These are phyloP conservation scores for Trichocladium antarcticum DNA, from an alignment of 495 filamentous ascomycete species.

Conservation along the genomic window DNA sequence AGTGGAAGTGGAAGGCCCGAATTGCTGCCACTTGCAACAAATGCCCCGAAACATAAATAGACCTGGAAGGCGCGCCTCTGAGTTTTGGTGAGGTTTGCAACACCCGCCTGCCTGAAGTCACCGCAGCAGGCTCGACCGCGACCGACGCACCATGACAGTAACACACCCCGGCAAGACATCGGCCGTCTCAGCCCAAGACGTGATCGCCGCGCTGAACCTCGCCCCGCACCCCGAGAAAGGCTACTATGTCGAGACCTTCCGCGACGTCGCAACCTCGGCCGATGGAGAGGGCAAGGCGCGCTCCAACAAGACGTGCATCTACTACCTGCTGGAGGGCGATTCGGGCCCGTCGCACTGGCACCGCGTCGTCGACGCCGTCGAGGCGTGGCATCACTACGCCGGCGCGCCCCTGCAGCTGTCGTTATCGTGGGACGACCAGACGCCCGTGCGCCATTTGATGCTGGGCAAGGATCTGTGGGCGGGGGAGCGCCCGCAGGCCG, in stretches of 20 bases:
- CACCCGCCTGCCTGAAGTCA: too few species aligned
- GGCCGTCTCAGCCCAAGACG: constrained; percentile 25
- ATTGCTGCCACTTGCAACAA: too few species aligned
- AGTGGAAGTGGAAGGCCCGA: too few species aligned
- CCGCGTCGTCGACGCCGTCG: constrained; percentile 31
- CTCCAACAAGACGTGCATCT: constrained; percentile 38
- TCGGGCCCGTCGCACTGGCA: constrained; percentile 35
- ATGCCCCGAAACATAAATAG: too few species aligned
- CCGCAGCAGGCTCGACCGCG: too few species aligned
- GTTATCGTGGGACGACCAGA: constrained; percentile 29
- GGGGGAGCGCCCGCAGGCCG: constrained; percentile 32
- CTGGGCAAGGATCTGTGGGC: constrained; percentile 33
- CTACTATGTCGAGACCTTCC: constrained; percentile 38
- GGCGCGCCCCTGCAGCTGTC: constrained; percentile 36
- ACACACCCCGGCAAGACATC: background rate
- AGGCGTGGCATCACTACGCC: constrained; percentile 42
- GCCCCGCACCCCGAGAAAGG: constrained; percentile 35
- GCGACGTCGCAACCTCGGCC: constrained; percentile 18
- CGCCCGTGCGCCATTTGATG: constrained; percentile 14
- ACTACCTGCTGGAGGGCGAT: constrained; percentile 37
- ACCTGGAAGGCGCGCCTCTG: too few species aligned
- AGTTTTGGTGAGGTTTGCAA: too few species aligned
- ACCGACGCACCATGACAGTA: background rate
- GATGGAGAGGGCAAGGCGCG: constrained; percentile 17
- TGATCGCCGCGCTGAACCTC: constrained; percentile 32